phyloP scores from a whole-genome alignment of 2,329 filamentous ascomycete species.

The Dactylellina parvicollis region DNA sequence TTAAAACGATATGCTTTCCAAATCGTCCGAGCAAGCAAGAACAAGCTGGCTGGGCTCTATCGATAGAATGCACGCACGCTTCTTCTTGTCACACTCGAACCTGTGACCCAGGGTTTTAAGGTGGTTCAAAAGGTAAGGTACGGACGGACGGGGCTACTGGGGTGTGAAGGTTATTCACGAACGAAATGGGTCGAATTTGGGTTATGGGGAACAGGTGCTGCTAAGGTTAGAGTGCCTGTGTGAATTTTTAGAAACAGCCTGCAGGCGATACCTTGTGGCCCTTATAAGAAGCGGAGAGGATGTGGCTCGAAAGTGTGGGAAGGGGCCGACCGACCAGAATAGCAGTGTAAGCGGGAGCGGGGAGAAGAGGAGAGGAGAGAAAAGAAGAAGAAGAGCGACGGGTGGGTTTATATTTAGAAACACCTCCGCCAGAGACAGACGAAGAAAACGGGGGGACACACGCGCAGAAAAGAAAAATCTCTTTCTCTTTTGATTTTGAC shows the following conservation, averaged over 20 bases:
- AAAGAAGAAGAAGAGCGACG: slow-evolving; percentile 52
- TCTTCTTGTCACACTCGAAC: slow-evolving; percentile 42
- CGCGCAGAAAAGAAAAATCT: slow-evolving; percentile 26
- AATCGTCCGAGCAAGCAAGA: neutral
- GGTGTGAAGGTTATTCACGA: slow-evolving; percentile 44
- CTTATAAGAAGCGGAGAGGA: slow-evolving; percentile 36
- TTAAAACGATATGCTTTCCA: neutral
- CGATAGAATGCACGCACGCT: slow-evolving; percentile 47
- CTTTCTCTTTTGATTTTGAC: slow-evolving; percentile 31
- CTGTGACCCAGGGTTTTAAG: slow-evolving; percentile 39
- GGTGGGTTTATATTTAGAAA: slow-evolving; percentile 55
- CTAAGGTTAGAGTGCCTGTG: slow-evolving; percentile 54
- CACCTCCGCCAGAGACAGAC: slow-evolving; percentile 16
- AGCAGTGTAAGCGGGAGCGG: slow-evolving; percentile 53
- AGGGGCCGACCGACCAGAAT: slow-evolving; percentile 46
- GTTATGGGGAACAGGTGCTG: slow-evolving; percentile 42
- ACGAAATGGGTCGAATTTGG: slow-evolving; percentile 47
- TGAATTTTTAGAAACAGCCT: slow-evolving; percentile 54
- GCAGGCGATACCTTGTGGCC: slow-evolving; percentile 53
- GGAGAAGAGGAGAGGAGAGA: slow-evolving; percentile 41
- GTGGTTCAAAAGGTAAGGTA: slow-evolving; percentile 51
- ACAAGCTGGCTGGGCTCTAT: slow-evolving; percentile 36
- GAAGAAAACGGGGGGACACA: slow-evolving; percentile 28
- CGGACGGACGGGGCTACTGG: slow-evolving; percentile 36
- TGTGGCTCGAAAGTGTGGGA: slow-evolving; percentile 16